Percentiles rank a stretch among this genome's conserved stretches.
phyloP scores from a whole-genome alignment of 176 grass and related monocot species.

The Zea mays region DNA sequence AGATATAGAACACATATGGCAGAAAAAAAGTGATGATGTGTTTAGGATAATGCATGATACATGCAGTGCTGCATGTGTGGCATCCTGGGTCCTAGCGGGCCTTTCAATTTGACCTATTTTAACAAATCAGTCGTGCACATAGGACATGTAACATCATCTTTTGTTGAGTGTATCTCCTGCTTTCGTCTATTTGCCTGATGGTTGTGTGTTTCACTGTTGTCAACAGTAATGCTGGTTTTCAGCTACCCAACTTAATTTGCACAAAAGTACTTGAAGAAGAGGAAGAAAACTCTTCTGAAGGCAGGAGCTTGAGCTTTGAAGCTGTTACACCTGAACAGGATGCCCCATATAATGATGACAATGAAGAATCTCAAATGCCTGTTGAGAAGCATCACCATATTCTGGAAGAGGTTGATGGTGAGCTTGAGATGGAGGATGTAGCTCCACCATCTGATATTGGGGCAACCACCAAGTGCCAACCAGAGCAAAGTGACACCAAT shows the following conservation, averaged over 20 bases:
- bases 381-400: constrained; percentile 61
- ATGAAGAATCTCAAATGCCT: constrained; percentile 39
- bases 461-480: constrained; percentile 12
- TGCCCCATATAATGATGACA: constrained; percentile 52
- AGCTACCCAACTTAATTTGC: constrained; percentile 70
- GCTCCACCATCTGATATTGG: constrained; percentile 59
- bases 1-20: neutral
- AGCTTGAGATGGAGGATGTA: constrained; percentile 96
- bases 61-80: neutral
- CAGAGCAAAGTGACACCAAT: constrained; percentile 45
- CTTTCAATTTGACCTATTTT: constrained; percentile 18
- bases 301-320: constrained; percentile 88
- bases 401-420: constrained; percentile 86
- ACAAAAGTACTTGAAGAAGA: constrained; percentile 81
- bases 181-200: constrained; percentile 1
- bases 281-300: constrained; percentile 72
- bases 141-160: constrained; percentile 5
- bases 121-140: constrained; percentile 13
- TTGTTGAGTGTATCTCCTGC: neutral
- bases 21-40: constrained; percentile 16
- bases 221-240: constrained; percentile 89
- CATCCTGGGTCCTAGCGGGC: neutral
- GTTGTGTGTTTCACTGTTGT: constrained; percentile 36
- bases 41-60: neutral
- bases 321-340: constrained; percentile 85